Conservation (phyloP, 2,329 filamentous ascomycete species). For the Pochonia chlamydosporia region DNA sequence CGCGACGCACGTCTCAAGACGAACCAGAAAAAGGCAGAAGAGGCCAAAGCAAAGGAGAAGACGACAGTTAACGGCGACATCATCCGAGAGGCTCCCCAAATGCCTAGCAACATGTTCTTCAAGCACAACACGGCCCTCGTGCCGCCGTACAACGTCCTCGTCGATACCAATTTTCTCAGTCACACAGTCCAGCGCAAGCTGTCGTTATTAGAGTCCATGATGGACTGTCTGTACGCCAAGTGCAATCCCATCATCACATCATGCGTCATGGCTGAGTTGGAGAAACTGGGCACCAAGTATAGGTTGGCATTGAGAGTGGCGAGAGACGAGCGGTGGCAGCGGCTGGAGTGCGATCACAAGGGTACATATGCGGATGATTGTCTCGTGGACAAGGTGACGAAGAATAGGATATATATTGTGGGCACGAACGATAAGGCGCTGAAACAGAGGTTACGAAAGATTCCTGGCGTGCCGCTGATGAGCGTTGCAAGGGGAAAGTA, state of each 20-base stretch:
- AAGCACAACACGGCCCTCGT: slow-evolving; percentile 80
- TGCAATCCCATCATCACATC: slow-evolving; percentile 80
- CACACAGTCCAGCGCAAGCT: slow-evolving; percentile 91
- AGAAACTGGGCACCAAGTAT: slow-evolving; percentile 87
- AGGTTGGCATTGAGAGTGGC: slow-evolving; percentile 80
- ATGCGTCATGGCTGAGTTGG: slow-evolving; percentile 75
- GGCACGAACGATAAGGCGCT: slow-evolving; percentile 74
- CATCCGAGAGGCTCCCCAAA: slow-evolving; percentile 74
- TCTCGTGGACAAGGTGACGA: slow-evolving; percentile 67
- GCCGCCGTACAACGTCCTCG: slow-evolving; percentile 58
- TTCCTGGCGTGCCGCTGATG: slow-evolving; percentile 62
- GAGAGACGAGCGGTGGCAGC: slow-evolving; percentile 81
- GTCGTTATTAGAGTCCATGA: slow-evolving; percentile 79
- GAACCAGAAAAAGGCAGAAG: slow-evolving; percentile 64
- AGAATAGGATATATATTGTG: slow-evolving; percentile 72
- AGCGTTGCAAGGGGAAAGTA: slow-evolving; percentile 87
- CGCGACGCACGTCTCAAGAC: slow-evolving; percentile 77
- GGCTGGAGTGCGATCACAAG: slow-evolving; percentile 85
- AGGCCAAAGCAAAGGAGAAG: slow-evolving; percentile 52
- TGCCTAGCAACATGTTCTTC: slow-evolving; percentile 81
- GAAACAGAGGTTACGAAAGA: slow-evolving; percentile 76
- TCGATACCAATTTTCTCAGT: slow-evolving; percentile 87
- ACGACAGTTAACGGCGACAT: slow-evolving; percentile 53
- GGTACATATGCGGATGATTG: slow-evolving; percentile 81
- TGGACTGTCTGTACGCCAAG: slow-evolving; percentile 91